Evolutionary conservation across 78 protist genomes (phyloP), one percentile per base, ranked within the genome.

Genomic region (Polysphondylium violaceum): DNA sequence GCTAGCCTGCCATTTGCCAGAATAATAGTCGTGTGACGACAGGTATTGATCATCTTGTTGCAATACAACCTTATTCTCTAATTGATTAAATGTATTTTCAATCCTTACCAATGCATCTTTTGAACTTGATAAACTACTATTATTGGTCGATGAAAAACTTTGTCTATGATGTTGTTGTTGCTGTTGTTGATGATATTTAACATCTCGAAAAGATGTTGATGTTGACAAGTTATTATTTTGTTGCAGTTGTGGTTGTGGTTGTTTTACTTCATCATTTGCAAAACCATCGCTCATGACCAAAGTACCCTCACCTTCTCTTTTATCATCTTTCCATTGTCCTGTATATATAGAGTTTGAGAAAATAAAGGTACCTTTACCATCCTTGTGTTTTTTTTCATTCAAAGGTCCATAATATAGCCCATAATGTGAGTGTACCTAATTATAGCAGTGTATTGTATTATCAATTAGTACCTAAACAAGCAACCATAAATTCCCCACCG

Each of bases 311-410:
- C 90, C 90, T 21, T 40, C 74, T 29, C 38, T 83, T 51, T 83
- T 73, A 56, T 83, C 90, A 68, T 40, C 27, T 59, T 40, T 69
- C 90, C 90, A 83, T 36, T 83, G 65, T 23, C 90, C 90, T 6
- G 75, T 16, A 38, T 68, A 83, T 19, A 61, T 69, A 40, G 73
- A 25, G 2, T 56, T 69, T 47, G 71, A 19, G 33, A 68, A 69
- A 31, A 83, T 8, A 59, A 83, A 83, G 67, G 75, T 55, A 40
- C 90, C 90, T 19, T 38, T 23, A 19, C 90, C 90, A 23, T 83
- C 64, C 47, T 83, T 83, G 40, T 68, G 2, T 41, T 56, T 83
- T 5, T 43, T 47, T 33, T 69, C 78, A 83, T 69, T 50, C 11
- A 83, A 7, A 19, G 5, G 8, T 2, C 90, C 90, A 44, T 58